These are phyloP conservation scores for Ogataea populi-albae DNA, from an alignment of 805 yeast genomes.

Conservation along the genomic window DNA sequence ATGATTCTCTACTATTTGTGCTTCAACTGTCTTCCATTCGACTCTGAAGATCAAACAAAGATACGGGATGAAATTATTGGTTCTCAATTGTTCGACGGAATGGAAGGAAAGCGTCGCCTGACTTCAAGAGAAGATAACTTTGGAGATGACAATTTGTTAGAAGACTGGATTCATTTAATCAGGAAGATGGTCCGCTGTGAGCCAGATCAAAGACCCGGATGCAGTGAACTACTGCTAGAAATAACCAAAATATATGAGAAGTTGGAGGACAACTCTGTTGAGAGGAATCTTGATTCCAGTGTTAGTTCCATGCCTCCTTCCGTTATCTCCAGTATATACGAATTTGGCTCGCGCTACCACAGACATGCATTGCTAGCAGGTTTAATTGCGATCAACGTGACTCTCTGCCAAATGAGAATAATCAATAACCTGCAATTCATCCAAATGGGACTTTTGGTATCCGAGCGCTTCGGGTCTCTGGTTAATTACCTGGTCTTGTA, in stretches of 20 bases:
- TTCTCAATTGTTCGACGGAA: slow-evolving; percentile 20
- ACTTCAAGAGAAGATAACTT: background rate
- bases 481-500: slow-evolving; percentile 1
- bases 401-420: slow-evolving; percentile 2
- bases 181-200: slow-evolving; percentile 25
- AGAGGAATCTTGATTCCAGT: no score
- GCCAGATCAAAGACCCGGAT: slow-evolving; percentile 42
- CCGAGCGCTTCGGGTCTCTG: background rate
- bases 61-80: slow-evolving; percentile 27
- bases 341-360: no score
- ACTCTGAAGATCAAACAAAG: slow-evolving; percentile 21
- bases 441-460: slow-evolving; percentile 4
- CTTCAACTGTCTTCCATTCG: slow-evolving; percentile 68
- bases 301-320: no score
- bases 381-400: slow-evolving; percentile 4
- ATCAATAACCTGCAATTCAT: slow-evolving; percentile 8
- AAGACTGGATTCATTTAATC: slow-evolving; percentile 32
- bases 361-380: no score
- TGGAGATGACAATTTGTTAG: slow-evolving; percentile 21
- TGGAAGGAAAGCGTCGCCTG: slow-evolving; percentile 16
- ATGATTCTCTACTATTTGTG: slow-evolving; percentile 76
- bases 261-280: slow-evolving; percentile 1
- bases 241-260: slow-evolving; percentile 17
- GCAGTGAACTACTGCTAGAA: slow-evolving; percentile 37
- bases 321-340: no score